These are phyloP conservation scores for Larix kaempferi DNA, from an alignment of 75 land plant species.

Conservation along the genomic window DNA sequence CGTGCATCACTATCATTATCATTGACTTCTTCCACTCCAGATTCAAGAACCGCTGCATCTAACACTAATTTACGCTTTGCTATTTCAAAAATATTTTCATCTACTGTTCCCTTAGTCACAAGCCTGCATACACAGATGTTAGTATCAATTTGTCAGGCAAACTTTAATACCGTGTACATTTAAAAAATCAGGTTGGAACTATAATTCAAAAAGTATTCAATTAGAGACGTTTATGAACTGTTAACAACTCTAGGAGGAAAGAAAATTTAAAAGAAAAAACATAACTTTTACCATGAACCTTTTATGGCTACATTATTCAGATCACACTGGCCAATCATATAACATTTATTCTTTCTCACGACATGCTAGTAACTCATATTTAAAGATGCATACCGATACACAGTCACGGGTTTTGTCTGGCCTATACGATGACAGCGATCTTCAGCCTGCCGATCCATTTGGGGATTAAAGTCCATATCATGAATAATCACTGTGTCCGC, in stretches of 20 bases:
- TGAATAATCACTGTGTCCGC: constrained; percentile 99
- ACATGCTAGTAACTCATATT: background rate
- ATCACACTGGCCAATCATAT: background rate
- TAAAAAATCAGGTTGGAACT: background rate
- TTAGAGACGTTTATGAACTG: too few relatives aligned
- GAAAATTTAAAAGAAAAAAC: too few relatives aligned
- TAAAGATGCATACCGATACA: constrained; percentile 60
- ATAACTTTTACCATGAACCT: background rate
- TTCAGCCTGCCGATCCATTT: constrained; percentile 98
- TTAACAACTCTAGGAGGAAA: too few relatives aligned
- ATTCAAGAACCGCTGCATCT: constrained; percentile 97
- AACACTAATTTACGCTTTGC: constrained; percentile 86
- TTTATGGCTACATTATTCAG: background rate
- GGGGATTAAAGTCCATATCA: constrained; percentile 99
- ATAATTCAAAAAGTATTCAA: too few relatives aligned
- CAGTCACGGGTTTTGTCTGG: constrained; percentile 87
- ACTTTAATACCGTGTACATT: background rate
- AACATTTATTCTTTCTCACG: background rate
- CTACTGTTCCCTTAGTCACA: constrained; percentile 90
- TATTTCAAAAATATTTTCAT: constrained; percentile 92
- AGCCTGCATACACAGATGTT: constrained; percentile 50
- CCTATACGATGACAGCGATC: constrained; percentile 99
- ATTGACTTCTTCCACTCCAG: constrained; percentile 48
- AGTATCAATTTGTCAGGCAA: background rate
- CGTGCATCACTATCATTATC: constrained; percentile 65